Base-by-base conservation (phyloP, 164 flowering plant species). In the Malania oleifera region DNA sequence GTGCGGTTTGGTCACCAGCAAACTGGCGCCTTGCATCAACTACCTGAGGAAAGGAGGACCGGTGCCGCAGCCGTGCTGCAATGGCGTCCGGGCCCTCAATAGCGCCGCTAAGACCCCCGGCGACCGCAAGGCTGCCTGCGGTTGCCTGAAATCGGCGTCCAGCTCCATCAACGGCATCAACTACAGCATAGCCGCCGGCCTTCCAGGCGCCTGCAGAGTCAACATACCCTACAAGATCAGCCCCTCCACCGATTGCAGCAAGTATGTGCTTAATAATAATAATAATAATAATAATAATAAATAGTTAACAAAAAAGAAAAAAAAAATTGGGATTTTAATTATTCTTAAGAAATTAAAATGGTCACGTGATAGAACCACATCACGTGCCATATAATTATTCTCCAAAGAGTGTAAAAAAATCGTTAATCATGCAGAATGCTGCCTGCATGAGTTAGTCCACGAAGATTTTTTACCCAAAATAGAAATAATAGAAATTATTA, bases 171-270 rank as follows among this genome's bases (percentile, higher is more conserved):
- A 45, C 1, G 60, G 62, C 0, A 11, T 69, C 35, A 39, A 64
- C 3, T 5, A 0, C 15, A 63, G 25, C 6, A 22, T 17, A 13
- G 76, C 67, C 3, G 40, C 35, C 7, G 28, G 15, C 1, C 69
- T 75, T 18, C 79, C 76, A 0, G 51, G 62, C 7, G 52, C 18
- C 7, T 75, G 79, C 39, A 64, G 76, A 1, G 67, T 75, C 8
- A 18, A 7, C 50, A 38, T 75, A 5, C 76, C 76, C 13, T 71
- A 60, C 73, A 43, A 44, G 54, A 66, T 75, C 63, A 60, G 67
- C 67, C 65, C 68, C 52, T 28, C 60, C 51, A 67, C 63, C 12
- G 72, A 75, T 45, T 75, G 79, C 67, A 11, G 53, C 44, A 75
- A 31, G 79, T 75, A 66, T 20, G 46, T 52, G n/a, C n/a, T n/a